phyloP scores from a whole-genome alignment of 306 rosid genomes.

The Senna siamea region DNA sequence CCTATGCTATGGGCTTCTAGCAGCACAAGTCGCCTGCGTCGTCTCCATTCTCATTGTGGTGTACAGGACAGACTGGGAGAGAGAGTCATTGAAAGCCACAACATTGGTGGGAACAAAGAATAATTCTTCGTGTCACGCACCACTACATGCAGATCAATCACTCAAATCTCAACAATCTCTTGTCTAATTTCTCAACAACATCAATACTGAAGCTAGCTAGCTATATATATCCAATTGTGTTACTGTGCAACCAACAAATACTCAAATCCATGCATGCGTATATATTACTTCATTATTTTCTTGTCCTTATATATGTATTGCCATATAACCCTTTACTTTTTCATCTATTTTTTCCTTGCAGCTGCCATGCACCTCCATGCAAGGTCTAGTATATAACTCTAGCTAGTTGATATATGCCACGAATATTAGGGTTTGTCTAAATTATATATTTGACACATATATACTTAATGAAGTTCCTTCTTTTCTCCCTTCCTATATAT shows the following conservation, averaged over 20 bases:
- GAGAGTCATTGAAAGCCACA: background rate
- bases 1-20: background rate
- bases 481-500: too few relatives aligned
- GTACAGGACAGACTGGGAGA: background rate
- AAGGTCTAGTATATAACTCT: background rate
- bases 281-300: too few relatives aligned
- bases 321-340: background rate
- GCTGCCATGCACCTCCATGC: background rate
- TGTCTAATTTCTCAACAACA: background rate
- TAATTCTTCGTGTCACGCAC: too few relatives aligned
- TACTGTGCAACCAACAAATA: too few relatives aligned
- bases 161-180: background rate
- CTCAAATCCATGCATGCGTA: too few relatives aligned
- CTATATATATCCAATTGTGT: too few relatives aligned
- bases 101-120: background rate
- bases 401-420: background rate
- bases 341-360: background rate
- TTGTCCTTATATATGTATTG: too few relatives aligned
- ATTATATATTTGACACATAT: background rate
- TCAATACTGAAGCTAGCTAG: background rate
- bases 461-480: background rate
- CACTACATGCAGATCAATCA: too few relatives aligned
- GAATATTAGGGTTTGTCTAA: background rate
- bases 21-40: background rate
- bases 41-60: background rate